Base-by-base conservation (phyloP, 768 basidiomycete species). In the Mycena sanguinolenta region DNA sequence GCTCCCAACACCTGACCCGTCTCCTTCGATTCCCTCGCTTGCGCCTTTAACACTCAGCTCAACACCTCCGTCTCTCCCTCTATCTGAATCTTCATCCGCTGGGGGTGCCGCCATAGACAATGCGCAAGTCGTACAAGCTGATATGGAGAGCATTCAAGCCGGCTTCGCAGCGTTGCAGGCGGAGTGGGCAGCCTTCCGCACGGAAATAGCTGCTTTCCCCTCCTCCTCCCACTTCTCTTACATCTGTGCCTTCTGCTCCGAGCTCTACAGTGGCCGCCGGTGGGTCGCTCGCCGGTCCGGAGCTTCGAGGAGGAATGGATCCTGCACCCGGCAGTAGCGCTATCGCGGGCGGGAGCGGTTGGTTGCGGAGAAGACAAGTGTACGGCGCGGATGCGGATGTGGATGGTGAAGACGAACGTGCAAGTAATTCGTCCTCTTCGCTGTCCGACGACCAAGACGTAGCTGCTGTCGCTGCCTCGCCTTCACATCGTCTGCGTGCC, bases 111-210 rank as follows among this genome's bases (percentile, higher is more conserved):
- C 54, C 60, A 13, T 46, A 34, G 23, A 57, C 2, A 28, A 44
- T 2, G n/a, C 16, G 27, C 4, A 0, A 38, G 55, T 14, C 17
- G 46, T 17, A 28, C 44, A 52, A 17, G 39, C 16, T 21, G 58
- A 53, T 2, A 34, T 27, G n/a, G 53, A 65, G 49, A 23, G 57
- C 30, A 39, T 68, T 46, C 59, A 72, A 25, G 54, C 32, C 28
- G 53, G 49, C 14, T 39, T 73, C 44, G 52, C 44, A 25, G 59
- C 67, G 27, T 49, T 73, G 30, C 59, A 63, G 38, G 44, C 17
- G 19, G 72, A 73, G 38, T 73, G 63, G 67, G 67, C 14, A 0
- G 62, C 70, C 27, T 73, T 73, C 55, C 67, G 67, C 36, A 46
- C 63, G 6, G 71, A 68, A 36, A 21, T 32, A 36, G 53, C 39